Percentiles rank a stretch among this genome's conserved stretches.
Conservation (phyloP, 2,329 filamentous ascomycete species). For the Macrophomina tecta region DNA sequence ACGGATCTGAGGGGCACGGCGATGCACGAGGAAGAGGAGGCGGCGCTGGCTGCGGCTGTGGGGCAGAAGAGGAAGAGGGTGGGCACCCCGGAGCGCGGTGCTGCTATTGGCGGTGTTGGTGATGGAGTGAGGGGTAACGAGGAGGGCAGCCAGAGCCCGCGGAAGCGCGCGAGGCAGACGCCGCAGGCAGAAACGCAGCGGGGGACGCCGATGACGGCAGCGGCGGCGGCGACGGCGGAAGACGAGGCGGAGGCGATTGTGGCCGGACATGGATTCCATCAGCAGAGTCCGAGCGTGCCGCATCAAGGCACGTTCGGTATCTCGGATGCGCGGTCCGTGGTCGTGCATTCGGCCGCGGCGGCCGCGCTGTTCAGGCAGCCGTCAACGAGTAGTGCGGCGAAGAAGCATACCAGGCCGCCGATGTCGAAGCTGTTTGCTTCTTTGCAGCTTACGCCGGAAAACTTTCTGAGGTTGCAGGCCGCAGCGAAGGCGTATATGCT, state of each 20-base stretch:
- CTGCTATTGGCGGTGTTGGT: background rate
- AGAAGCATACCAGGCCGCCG: slow-evolving; percentile 63
- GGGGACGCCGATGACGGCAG: background rate
- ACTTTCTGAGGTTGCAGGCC: slow-evolving; percentile 61
- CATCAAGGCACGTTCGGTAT: slow-evolving; percentile 25
- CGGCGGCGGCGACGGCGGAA: slow-evolving; percentile 18
- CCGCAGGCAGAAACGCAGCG: slow-evolving; percentile 8
- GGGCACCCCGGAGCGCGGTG: background rate
- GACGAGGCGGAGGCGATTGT: background rate
- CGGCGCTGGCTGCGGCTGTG: background rate
- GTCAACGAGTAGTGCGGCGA: slow-evolving; percentile 50
- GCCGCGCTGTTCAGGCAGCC: slow-evolving; percentile 58
- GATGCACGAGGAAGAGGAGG: slow-evolving; percentile 15
- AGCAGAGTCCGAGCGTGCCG: slow-evolving; percentile 2
- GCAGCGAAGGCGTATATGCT: slow-evolving; percentile 65
- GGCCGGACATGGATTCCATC: background rate
- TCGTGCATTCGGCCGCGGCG: slow-evolving; percentile 53
- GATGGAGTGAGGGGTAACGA: background rate
- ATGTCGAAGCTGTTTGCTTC: slow-evolving; percentile 65
- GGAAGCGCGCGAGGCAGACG: slow-evolving; percentile 31
- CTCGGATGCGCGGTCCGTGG: slow-evolving; percentile 52
- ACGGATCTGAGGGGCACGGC: slow-evolving; percentile 23
- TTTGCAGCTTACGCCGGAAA: slow-evolving; percentile 61
- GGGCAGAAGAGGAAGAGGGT: slow-evolving; percentile 26
- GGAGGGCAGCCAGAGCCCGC: slow-evolving; percentile 26